Evolutionary conservation across 176 grass and related monocot species (phyloP), one percentile per base, ranked within the genome.

Genomic region (Cenchrus americanus): DNA sequence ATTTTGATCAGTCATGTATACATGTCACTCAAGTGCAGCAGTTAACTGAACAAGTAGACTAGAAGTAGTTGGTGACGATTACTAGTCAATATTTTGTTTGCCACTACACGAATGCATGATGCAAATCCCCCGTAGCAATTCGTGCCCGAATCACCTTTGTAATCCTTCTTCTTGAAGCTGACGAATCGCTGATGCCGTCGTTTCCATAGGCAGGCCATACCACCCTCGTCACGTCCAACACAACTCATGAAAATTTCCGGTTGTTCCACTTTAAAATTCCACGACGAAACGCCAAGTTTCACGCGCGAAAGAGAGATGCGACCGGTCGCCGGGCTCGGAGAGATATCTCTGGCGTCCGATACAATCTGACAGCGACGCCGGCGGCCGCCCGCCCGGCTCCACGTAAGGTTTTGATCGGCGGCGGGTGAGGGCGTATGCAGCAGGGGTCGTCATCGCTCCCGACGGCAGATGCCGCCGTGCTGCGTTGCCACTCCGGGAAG

Each of bases 341-440:
- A 80, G 62, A 80, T 81, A 80, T 81, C 62, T 26, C 43, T 11
- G 69, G 26, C 44, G 14, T 8, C 27, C 37, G 46, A 71, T 68
- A 21, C 17, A 65, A 78, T 43, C n/a, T 9, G 71, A 89, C 62
- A 62, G 50, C 10, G 87, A 77, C 71, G 84, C 52, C 26, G 58
- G 7, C 47, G 5, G 66, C 68, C 23, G 47, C 23, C 23, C 10
- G 40, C 37, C 34, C 10, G 53, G 23, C 13, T 34, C 5, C 14
- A 21, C 57, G 8, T 44, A 44, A 44, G 43, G 8, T 44, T 44
- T 44, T 44, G 43, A 44, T 44, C 43, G 43, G 43, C 42, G 42
- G 5, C 43, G 43, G 6, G 43, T 44, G 43, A 44, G 43, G 43
- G 42, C 42, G 0, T 34, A 34, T 34, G 32, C 43, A 41, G 79